Evolutionary conservation across 1,284 basidiomycete species (phyloP).

Genomic region (Rugosomyces carneus): DNA sequence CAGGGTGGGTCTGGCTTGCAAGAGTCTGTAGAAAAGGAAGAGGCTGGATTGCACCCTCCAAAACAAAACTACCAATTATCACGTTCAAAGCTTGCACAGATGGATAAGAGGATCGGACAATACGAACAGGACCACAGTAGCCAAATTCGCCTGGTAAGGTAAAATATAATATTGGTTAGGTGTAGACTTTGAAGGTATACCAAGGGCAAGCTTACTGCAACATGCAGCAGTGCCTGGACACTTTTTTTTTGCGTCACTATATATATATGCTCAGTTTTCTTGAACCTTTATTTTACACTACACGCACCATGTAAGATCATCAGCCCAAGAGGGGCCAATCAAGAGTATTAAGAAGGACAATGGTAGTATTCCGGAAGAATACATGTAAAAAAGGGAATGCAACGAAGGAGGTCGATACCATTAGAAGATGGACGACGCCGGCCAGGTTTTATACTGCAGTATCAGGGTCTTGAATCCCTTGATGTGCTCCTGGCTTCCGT

Average conservation of each 20-base stretch:
- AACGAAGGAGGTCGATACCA: too few species aligned
- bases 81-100: conserved; percentile 1
- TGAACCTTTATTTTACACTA: too few species aligned
- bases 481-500: too few species aligned
- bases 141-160: conserved; percentile 74
- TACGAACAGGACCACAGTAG: conserved; percentile 51
- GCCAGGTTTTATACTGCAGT: too few species aligned
- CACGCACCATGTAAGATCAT: too few species aligned
- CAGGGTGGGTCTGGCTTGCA: conserved; percentile 74
- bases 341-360: too few species aligned
- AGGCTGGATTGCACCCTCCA: conserved; percentile 76
- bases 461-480: too few species aligned
- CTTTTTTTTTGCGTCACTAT: conserved; percentile 46
- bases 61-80: conserved; percentile 55
- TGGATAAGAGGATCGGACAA: conserved; percentile 6
- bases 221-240: conserved; percentile 61
- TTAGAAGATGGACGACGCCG: too few species aligned
- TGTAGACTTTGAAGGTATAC: background rate
- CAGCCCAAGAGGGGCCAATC: too few species aligned
- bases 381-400: too few species aligned
- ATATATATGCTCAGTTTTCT: too few species aligned
- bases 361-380: too few species aligned
- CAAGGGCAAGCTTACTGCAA: conserved; percentile 51
- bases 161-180: background rate
- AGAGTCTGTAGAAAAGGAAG: conserved; percentile 55